Evolutionary conservation across 257 asterid genomes (phyloP), one percentile per base, ranked within the genome.

Genomic region (Nicotiana benthamiana): DNA sequence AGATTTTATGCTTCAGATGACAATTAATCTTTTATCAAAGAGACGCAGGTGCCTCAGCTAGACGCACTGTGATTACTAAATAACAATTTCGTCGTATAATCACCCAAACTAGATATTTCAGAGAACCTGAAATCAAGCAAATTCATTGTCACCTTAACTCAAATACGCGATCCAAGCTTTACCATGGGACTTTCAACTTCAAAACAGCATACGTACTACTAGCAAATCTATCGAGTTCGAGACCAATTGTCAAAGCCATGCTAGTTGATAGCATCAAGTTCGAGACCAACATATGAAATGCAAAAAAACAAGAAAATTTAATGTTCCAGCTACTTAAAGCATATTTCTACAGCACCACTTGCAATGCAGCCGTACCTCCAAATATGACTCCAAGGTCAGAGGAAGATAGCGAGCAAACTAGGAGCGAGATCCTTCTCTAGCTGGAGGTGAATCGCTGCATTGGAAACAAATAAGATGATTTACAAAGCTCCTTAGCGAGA

Each of bases 401-500:
- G 60, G 9, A 40, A 1, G 60, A 46, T 24, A 6, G 36, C 26
- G 18, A 56, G 34, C 32, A 54, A 75, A 64, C 75, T 79, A 87
- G 24, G 88, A 87, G 79, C 85, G 51, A 79, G 87, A 86, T 80
- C 90, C 86, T 66, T 87, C 92, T 11, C 84, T 80, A 16, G 88
- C 82, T 9, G 81, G 72, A 1, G 95, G 87, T 27, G 94, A 87
- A 79, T 75, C 87, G 77, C 95, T 92, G 94, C 89, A 85, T 84
- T 70, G 81, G 74, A 65, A 80, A 75, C 81, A 1, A 12, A 13
- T 20, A 26, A n/a, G 60, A 78, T 32, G 77, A 43, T 13, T 22
- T 17, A 32, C 46, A 34, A 67, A 36, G 52, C 13, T 79, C 24
- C 46, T 12, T 30, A 40, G 75, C 12, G 36, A 46, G 12, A 43